A percentile compares a stretch with the other conserved stretches of the same genome.
Evolutionary conservation across 139 green algal genomes (phyloP).

Genomic region (Tetradesmus obliquus): DNA sequence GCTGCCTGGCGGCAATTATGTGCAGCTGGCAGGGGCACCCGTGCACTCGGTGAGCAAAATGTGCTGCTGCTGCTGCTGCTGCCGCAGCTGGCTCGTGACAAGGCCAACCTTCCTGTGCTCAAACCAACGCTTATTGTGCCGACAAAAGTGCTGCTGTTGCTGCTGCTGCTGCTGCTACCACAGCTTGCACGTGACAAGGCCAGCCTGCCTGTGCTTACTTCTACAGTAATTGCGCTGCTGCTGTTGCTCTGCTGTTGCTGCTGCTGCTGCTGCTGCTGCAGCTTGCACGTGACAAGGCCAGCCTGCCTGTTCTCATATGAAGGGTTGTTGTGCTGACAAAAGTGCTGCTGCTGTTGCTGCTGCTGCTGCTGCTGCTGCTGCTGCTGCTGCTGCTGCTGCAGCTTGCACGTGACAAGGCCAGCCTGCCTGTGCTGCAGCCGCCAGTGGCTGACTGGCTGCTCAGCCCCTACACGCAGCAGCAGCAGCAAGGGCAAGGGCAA

Average conservation of each 20-base stretch:
- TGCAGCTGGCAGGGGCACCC: neutral
- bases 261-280: neutral
- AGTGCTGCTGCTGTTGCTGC: neutral
- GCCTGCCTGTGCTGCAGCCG: neutral
- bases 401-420: neutral
- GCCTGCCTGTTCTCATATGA: too few relatives aligned
- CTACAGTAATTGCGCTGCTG: neutral
- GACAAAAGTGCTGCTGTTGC: too few relatives aligned
- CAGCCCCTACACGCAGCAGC: neutral
- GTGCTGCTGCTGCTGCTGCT: neutral
- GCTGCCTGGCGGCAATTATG: slow-evolving; percentile 53
- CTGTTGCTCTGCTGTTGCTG: neutral
- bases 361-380: too few relatives aligned
- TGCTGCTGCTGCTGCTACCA: neutral
- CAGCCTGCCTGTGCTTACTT: too few relatives aligned
- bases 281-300: too few relatives aligned
- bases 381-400: neutral
- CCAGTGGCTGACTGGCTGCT: slow-evolving; percentile 18
- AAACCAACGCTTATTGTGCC: too few relatives aligned
- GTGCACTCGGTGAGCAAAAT: too few relatives aligned
- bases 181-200: too few relatives aligned
- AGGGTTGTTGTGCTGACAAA: too few relatives aligned
- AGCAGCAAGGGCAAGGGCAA: neutral
- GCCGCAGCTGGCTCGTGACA: too few relatives aligned
- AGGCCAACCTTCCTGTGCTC: too few relatives aligned